These are phyloP conservation scores for Poronia punctata DNA, from an alignment of 495 filamentous ascomycete genomes.

Conservation along the genomic window DNA sequence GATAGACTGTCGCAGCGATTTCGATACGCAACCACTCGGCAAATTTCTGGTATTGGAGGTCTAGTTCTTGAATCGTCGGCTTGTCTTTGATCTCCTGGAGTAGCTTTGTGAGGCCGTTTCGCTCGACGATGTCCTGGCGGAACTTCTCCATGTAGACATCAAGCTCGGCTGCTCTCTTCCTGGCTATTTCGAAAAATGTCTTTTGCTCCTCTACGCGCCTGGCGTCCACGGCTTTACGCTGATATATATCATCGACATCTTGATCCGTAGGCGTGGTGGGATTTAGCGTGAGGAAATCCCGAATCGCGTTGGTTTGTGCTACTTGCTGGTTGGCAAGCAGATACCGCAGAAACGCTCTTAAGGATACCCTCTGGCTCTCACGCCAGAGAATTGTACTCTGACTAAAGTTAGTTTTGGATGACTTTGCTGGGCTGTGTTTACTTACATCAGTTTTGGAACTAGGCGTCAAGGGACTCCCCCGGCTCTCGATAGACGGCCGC, in stretches of 20 bases:
- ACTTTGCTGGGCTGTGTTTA: slow-evolving; percentile 8
- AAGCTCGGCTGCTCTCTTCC: slow-evolving; percentile 80
- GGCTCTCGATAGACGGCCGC: slow-evolving; percentile 29
- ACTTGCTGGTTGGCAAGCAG: slow-evolving; percentile 78
- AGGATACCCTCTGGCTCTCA: slow-evolving; percentile 85
- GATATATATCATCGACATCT: slow-evolving; percentile 69
- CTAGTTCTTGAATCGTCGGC: slow-evolving; percentile 74
- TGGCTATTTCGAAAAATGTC: slow-evolving; percentile 89
- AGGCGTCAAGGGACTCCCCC: slow-evolving; percentile 6
- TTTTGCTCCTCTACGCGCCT: slow-evolving; percentile 86
- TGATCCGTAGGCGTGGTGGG: slow-evolving; percentile 70
- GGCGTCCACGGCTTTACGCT: slow-evolving; percentile 77
- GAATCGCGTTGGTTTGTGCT: slow-evolving; percentile 70
- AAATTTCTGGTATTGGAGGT: slow-evolving; percentile 94
- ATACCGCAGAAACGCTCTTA: slow-evolving; percentile 80
- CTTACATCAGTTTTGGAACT: slow-evolving; percentile 19
- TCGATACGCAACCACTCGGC: slow-evolving; percentile 98
- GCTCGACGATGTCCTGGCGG: slow-evolving; percentile 51
- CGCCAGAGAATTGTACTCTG: slow-evolving; percentile 61
- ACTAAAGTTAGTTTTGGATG: slow-evolving; percentile 8
- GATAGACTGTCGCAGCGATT: slow-evolving; percentile 92
- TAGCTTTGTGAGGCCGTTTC: slow-evolving; percentile 82
- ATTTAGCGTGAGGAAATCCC: slow-evolving; percentile 67
- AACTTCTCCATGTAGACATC: slow-evolving; percentile 97
- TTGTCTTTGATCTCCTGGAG: slow-evolving; percentile 90